Evolutionary conservation across 331 rosid species (phyloP), one percentile per base, ranked within the genome.

Genomic region (Spiraea crenata): DNA sequence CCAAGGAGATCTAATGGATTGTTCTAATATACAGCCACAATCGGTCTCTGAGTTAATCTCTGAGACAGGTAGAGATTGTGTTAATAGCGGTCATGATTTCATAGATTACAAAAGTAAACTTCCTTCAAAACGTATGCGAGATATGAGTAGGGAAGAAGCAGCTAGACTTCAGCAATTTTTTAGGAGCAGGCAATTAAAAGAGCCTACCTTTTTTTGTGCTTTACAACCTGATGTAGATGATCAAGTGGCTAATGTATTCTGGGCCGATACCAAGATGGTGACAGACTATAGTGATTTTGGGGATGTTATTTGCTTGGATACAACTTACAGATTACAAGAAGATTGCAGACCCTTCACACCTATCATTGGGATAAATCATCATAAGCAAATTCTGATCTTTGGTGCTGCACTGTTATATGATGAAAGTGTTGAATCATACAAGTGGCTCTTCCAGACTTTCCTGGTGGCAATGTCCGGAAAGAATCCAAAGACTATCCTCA

Each of bases 271-370:
- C 76, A 82, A 87, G 80, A 87, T 87, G 87, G 63, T 63, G 65
- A 67, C 71, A 63, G 85, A 82, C 72, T 84, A 82, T 19, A 51
- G 61, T 73, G 84, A 80, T 65, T 87, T 87, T 80, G 89, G 84
- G 39, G 92, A 84, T 73, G 85, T 80, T 57, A 85, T 84, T 76
- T 87, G 92, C 79, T 80, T 82, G 55, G 85, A 87, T 67, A 80
- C 81, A 11, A 87, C 81, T 55, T 84, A 82, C 73, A 82, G 80
- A 77, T 52, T 77, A 80, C 64, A 69, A 12, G 56, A 58, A 40
- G 87, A 78, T 57, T 70, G 70, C 15, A 71, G 74, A 14, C 92
- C 85, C 1, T 84, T 87, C 61, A 76, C 85, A 42, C 74, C 79
- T 13, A 84, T 87, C 63, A 79, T 82, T 48, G 89, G 89, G 12